Evolutionary conservation across 331 rosid genomes (phyloP).

Genomic region (Pyracantha coccinea): DNA sequence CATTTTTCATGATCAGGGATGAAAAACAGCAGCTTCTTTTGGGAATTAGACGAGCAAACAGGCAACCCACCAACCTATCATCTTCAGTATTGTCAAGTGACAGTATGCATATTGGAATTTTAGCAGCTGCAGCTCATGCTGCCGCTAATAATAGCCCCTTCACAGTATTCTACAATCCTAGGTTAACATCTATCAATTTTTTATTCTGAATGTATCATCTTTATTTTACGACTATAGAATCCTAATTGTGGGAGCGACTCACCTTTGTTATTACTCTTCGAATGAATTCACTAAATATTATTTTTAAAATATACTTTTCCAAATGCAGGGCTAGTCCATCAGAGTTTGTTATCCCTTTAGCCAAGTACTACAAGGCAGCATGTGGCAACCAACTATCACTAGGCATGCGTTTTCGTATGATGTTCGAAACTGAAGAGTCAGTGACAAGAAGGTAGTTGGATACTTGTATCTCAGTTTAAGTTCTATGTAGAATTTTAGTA

Average conservation of each 20-base stretch:
- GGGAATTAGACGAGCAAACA: constrained; percentile 87
- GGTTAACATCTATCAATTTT: constrained; percentile 32
- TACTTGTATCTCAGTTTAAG: constrained; percentile 19
- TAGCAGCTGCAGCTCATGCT: constrained; percentile 98
- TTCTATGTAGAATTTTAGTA: neutral
- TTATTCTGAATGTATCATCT: neutral
- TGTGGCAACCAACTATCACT: constrained; percentile 74
- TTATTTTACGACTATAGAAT: neutral
- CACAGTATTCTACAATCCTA: constrained; percentile 85
- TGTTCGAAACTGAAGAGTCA: constrained; percentile 96
- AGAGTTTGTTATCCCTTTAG: constrained; percentile 92
- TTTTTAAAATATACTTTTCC: constrained; percentile 1
- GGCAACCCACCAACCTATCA: constrained; percentile 77
- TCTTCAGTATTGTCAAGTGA: constrained; percentile 94
- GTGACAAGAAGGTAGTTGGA: constrained; percentile 85
- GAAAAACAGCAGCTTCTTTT: constrained; percentile 95
- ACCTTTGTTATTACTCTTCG: neutral
- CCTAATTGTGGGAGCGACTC: neutral
- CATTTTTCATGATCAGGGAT: constrained; percentile 47
- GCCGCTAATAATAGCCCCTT: constrained; percentile 88
- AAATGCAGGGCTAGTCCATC: constrained; percentile 92
- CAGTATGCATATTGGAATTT: constrained; percentile 97
- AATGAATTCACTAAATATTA: neutral
- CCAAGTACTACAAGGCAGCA: constrained; percentile 90
- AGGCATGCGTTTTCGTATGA: constrained; percentile 98